A percentile compares a stretch with the other conserved stretches of the same genome.
Conservation (phyloP, 768 basidiomycete species). For the Rhizopogon vulgaris region DNA sequence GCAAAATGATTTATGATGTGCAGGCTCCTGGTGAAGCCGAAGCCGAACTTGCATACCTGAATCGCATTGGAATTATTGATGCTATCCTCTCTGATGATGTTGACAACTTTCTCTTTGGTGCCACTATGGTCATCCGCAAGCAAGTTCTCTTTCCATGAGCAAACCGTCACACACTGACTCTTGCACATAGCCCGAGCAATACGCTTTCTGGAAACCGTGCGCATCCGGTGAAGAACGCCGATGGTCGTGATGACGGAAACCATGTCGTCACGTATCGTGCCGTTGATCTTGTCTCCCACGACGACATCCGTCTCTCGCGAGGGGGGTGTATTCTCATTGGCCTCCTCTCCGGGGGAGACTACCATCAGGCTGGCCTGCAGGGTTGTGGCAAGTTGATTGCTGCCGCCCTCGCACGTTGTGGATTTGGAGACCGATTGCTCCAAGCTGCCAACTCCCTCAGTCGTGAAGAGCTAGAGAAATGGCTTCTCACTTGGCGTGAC, state of each 20-base stretch:
- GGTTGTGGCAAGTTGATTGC: constrained; percentile 70
- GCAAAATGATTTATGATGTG: constrained; percentile 24
- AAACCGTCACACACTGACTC: constrained; percentile 3
- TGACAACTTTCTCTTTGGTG: constrained; percentile 89
- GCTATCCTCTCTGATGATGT: constrained; percentile 90
- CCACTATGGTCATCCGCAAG: constrained; percentile 80
- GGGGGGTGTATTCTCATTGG: constrained; percentile 78
- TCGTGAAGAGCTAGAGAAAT: constrained; percentile 39
- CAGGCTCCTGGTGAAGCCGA: constrained; percentile 93
- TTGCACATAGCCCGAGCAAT: constrained; percentile 52
- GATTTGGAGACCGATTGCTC: constrained; percentile 68
- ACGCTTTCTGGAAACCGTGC: constrained; percentile 68
- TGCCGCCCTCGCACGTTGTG: constrained; percentile 73
- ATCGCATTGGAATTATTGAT: constrained; percentile 76
- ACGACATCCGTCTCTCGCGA: constrained; percentile 44
- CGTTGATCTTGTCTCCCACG: constrained; percentile 35
- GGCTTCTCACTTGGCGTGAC: constrained; percentile 59
- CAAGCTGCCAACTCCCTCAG: constrained; percentile 48
- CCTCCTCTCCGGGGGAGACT: constrained; percentile 87
- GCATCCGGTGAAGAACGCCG: constrained; percentile 56
- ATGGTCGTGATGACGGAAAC: constrained; percentile 71
- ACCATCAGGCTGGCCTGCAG: constrained; percentile 63
- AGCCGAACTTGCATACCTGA: constrained; percentile 86
- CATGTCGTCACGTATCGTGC: constrained; percentile 43
- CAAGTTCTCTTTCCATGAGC: constrained; percentile 22